Conservation (phyloP, 1,284 basidiomycete genomes). For the Porogramme epimiltina region DNA sequence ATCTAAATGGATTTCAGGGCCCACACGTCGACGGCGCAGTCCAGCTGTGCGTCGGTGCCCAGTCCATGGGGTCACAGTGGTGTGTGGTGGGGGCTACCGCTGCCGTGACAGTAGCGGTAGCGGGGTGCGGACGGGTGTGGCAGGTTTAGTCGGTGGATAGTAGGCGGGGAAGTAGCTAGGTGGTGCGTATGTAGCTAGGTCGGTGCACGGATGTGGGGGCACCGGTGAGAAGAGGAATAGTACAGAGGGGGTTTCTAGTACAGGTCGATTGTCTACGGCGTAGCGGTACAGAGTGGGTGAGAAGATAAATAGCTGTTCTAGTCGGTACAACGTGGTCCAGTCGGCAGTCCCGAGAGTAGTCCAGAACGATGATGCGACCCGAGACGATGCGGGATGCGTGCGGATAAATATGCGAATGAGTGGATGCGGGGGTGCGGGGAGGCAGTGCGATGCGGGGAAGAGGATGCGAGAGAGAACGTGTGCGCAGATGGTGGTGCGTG, state of each 20-base stretch:
- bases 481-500: not conserved
- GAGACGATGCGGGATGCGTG: not conserved
- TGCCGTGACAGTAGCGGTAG: no score
- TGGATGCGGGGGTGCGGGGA: not conserved
- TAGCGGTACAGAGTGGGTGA: not conserved
- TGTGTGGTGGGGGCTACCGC: no score
- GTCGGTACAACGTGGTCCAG: not conserved
- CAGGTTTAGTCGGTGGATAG: no score
- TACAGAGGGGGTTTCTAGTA: not conserved
- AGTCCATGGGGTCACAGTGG: no score
- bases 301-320: not conserved
- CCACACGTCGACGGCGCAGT: no score
- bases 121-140: no score
- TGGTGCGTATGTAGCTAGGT: no score
- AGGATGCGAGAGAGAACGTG: not conserved
- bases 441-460: not conserved
- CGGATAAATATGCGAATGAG: slow-evolving; percentile 1
- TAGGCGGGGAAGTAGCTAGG: no score
- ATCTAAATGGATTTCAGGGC: no score
- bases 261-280: not conserved
- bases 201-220: not conserved
- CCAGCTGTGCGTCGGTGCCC: no score
- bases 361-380: not conserved
- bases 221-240: not conserved
- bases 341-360: no score